A percentile compares a stretch with the other conserved stretches of the same genome.
Conservation (phyloP, 2,329 filamentous ascomycete genomes). For the Dactylellina cionopaga region DNA sequence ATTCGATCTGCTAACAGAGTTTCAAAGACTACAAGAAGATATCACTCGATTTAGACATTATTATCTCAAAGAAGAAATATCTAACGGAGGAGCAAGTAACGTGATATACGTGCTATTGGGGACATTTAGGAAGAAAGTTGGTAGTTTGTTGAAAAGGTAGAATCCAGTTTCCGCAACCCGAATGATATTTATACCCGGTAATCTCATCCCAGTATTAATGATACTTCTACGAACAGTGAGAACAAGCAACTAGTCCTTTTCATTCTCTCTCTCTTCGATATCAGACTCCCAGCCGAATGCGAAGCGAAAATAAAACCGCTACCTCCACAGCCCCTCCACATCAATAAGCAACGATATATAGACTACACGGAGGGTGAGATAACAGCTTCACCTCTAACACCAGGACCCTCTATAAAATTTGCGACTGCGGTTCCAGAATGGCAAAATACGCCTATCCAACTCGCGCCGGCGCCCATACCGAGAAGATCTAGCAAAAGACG, state of each 20-base stretch:
- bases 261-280: slow-evolving; percentile 26
- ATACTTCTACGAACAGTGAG: not conserved
- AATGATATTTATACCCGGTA: too few species aligned
- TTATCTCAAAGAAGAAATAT: slow-evolving; percentile 17
- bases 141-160: slow-evolving; percentile 23
- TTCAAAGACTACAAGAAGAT: slow-evolving; percentile 24
- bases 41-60: slow-evolving; percentile 17
- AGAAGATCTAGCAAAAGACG: slow-evolving; percentile 24
- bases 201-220: not conserved
- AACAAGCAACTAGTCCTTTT: slow-evolving; percentile 15
- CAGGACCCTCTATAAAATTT: slow-evolving; percentile 16
- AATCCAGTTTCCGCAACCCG: not conserved
- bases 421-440: slow-evolving; percentile 22
- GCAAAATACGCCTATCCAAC: not conserved
- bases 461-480: slow-evolving; percentile 21
- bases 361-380: not conserved
- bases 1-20: slow-evolving; percentile 6
- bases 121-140: slow-evolving; percentile 22
- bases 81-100: slow-evolving; percentile 15
- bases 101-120: slow-evolving; percentile 27
- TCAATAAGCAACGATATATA: not conserved
- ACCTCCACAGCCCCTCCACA: slow-evolving; percentile 23
- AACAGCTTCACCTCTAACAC: slow-evolving; percentile 10
- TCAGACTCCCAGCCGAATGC: slow-evolving; percentile 9
- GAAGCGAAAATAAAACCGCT: slow-evolving; percentile 24